phyloP scores from a whole-genome alignment of 2,329 filamentous ascomycete species.

The Pseudocercospora vitis region DNA sequence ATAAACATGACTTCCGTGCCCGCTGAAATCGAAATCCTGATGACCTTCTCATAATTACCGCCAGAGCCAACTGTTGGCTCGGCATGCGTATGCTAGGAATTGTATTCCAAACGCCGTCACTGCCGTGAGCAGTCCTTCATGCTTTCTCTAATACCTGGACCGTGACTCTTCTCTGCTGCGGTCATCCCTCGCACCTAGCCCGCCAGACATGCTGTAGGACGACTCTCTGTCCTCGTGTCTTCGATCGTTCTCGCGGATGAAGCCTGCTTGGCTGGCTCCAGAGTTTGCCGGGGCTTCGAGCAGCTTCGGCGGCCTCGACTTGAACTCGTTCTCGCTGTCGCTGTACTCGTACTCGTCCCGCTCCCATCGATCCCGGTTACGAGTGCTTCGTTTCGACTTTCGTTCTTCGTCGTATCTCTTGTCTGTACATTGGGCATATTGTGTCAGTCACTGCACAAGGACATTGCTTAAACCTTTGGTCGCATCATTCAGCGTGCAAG shows the following conservation, averaged over 20 bases:
- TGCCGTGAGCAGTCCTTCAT: neutral
- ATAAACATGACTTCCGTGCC: neutral
- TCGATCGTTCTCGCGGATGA: conserved; percentile 32
- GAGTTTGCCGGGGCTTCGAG: conserved; percentile 36
- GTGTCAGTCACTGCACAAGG: conserved; percentile 25
- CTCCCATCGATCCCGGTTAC: conserved; percentile 33
- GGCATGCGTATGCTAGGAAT: neutral
- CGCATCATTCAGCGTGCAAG: conserved; percentile 13
- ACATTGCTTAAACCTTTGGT: conserved; percentile 15
- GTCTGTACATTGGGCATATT: conserved; percentile 26
- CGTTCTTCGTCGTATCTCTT: conserved; percentile 36
- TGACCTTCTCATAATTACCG: neutral
- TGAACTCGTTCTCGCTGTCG: conserved; percentile 39
- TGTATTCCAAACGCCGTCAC: neutral
- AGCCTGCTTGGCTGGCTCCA: conserved; percentile 29
- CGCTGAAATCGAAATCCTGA: neutral
- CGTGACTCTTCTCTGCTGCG: conserved; percentile 13
- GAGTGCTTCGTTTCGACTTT: conserved; percentile 30
- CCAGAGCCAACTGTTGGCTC: neutral
- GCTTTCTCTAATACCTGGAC: conserved; percentile 39
- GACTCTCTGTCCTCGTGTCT: conserved; percentile 32
- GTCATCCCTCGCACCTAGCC: conserved; percentile 28
- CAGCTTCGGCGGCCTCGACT: conserved; percentile 34
- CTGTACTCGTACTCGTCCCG: conserved; percentile 38
- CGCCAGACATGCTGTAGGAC: conserved; percentile 33